phyloP scores from a whole-genome alignment of 495 filamentous ascomycete genomes.

The Penicillium macrosclerotiorum region DNA sequence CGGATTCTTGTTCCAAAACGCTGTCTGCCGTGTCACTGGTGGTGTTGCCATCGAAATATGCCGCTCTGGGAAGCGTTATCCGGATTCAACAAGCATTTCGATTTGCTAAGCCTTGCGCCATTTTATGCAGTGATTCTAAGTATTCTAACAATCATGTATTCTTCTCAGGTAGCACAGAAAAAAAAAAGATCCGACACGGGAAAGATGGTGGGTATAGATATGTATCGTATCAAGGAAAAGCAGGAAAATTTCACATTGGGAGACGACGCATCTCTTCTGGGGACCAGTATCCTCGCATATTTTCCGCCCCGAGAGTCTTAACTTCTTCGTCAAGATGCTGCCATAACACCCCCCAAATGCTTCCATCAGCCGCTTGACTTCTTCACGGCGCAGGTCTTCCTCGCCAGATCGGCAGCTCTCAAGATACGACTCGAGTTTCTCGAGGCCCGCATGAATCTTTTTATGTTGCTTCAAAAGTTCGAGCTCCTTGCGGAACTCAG shows the following conservation, averaged over 20 bases:
- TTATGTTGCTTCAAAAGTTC: constrained; percentile 76
- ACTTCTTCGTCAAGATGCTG: constrained; percentile 75
- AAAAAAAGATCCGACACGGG: neutral
- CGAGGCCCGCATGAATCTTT: constrained; percentile 78
- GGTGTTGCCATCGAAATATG: neutral
- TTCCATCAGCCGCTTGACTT: constrained; percentile 70
- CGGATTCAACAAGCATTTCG: neutral
- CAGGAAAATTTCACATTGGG: constrained; percentile 52
- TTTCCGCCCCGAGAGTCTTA: constrained; percentile 67
- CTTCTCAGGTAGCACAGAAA: no score
- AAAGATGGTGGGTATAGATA: neutral
- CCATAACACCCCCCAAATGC: constrained; percentile 67
- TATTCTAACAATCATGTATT: no score
- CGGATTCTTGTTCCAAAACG: neutral
- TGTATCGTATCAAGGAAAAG: neutral
- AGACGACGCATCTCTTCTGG: constrained; percentile 70
- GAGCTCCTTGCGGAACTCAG: constrained; percentile 65
- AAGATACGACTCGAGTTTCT: constrained; percentile 68
- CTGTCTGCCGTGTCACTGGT: neutral
- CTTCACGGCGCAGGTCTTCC: constrained; percentile 62
- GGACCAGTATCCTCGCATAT: constrained; percentile 85
- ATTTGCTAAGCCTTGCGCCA: no score
- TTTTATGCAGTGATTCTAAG: no score
- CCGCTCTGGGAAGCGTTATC: neutral
- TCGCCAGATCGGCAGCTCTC: constrained; percentile 60